Percentiles rank a stretch among this genome's conserved stretches.
Evolutionary conservation across 768 basidiomycete species (phyloP).

Genomic region (Suillus fuscotomentosus): DNA sequence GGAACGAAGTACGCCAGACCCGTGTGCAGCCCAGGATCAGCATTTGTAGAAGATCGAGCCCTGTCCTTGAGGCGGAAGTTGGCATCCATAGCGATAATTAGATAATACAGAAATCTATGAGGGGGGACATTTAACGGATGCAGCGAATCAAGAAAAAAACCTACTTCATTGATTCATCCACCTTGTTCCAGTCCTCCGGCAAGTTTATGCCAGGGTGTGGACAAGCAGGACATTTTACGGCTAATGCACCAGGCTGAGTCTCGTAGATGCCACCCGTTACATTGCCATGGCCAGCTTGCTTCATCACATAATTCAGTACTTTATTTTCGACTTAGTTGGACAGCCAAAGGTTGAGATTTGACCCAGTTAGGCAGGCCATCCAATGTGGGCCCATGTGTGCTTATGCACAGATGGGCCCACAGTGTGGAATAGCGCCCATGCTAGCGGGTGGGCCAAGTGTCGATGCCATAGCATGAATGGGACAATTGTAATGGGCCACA

Average conservation of each 20-base stretch:
- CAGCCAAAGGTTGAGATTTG: too few species aligned
- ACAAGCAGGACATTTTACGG: slow-evolving; percentile 13
- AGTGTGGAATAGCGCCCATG: too few species aligned
- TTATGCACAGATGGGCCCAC: too few species aligned
- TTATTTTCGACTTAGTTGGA: too few species aligned
- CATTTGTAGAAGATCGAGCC: slow-evolving; percentile 5
- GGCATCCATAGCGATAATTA: slow-evolving; percentile 21
- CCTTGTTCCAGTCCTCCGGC: slow-evolving; percentile 5
- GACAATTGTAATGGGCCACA: too few species aligned
- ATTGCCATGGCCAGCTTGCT: background rate
- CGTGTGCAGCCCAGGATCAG: slow-evolving; percentile 21
- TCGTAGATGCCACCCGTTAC: background rate
- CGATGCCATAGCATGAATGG: too few species aligned
- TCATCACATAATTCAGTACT: background rate
- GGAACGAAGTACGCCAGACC: slow-evolving; percentile 32
- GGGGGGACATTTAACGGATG: background rate
- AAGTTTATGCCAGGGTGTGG: slow-evolving; percentile 9
- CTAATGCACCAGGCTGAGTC: slow-evolving; percentile 14
- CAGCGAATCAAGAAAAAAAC: background rate
- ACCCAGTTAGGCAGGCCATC: too few species aligned
- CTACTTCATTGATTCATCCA: slow-evolving; percentile 18
- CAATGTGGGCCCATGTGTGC: too few species aligned
- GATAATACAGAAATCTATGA: slow-evolving; percentile 24
- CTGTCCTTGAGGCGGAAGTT: slow-evolving; percentile 33
- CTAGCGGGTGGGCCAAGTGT: too few species aligned